Conservation (phyloP, 345 rosid genomes). For the Theobroma cacao region DNA sequence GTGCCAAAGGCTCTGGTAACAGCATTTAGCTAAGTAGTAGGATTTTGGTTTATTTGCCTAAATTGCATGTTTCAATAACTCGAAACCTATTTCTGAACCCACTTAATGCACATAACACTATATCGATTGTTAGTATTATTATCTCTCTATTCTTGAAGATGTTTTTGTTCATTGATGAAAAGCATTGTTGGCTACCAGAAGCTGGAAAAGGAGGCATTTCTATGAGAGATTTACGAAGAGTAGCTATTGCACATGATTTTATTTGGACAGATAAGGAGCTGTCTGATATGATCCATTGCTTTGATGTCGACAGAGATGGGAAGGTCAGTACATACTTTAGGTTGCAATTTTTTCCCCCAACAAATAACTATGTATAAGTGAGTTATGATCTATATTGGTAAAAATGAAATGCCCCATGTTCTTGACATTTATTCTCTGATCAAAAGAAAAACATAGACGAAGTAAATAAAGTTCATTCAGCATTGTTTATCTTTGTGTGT, state of each 20-base stretch:
- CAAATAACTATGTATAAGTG: background rate
- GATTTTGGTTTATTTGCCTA: background rate
- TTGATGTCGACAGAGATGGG: slow-evolving; percentile 63
- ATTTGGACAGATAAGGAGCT: slow-evolving; percentile 68
- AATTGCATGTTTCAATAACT: background rate
- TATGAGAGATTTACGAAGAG: slow-evolving; percentile 46
- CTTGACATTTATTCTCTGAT: background rate
- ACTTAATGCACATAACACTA: background rate
- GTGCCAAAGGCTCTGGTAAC: background rate
- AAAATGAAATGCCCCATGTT: background rate
- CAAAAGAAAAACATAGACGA: background rate
- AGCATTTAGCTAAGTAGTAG: background rate
- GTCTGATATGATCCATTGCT: slow-evolving; percentile 70
- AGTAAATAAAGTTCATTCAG: background rate
- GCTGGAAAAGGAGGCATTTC: slow-evolving; percentile 59
- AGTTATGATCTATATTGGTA: background rate
- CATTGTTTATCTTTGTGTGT: background rate
- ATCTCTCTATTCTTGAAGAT: background rate
- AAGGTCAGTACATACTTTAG: slow-evolving; percentile 46
- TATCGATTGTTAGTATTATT: background rate
- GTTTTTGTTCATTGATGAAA: slow-evolving; percentile 6
- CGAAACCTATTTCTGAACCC: background rate
- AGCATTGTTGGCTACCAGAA: slow-evolving; percentile 38
- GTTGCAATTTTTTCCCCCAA: background rate
- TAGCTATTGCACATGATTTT: slow-evolving; percentile 69